phyloP scores from a whole-genome alignment of 192 early-diverging fungal species.

The Gamsiella multidivaricata region DNA sequence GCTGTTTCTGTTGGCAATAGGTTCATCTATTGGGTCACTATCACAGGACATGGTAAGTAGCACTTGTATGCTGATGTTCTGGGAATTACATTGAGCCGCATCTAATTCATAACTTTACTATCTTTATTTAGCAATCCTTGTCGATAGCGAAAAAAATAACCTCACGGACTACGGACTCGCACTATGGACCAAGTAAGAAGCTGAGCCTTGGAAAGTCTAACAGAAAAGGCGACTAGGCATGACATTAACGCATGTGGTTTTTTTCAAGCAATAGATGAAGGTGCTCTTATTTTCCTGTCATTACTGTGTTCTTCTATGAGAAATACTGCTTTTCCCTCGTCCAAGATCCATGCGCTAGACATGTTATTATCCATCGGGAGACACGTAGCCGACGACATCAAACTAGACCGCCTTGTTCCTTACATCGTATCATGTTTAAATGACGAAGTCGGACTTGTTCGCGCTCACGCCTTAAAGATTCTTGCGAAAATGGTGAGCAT shows the following conservation, averaged over 20 bases:
- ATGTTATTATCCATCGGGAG: conserved; percentile 74
- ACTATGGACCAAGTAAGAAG: conserved; percentile 38
- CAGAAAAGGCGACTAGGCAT: background rate
- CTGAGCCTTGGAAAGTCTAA: too few species aligned
- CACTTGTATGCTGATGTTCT: background rate
- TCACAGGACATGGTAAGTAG: conserved; percentile 12
- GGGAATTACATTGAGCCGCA: too few species aligned
- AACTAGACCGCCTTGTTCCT: conserved; percentile 82
- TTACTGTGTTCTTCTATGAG: conserved; percentile 76
- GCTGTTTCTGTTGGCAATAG: background rate
- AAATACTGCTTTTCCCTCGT: conserved; percentile 76
- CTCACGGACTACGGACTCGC: conserved; percentile 7
- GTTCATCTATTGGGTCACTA: background rate
- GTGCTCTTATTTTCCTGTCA: conserved; percentile 74
- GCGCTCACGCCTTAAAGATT: conserved; percentile 70
- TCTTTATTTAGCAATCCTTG: conserved; percentile 6
- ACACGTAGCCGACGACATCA: conserved; percentile 75
- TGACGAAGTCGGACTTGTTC: conserved; percentile 73
- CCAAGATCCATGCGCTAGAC: conserved; percentile 79
- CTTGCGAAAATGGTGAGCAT: conserved; percentile 75
- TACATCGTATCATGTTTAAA: conserved; percentile 74
- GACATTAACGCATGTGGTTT: background rate
- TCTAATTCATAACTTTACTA: background rate
- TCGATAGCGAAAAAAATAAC: conserved; percentile 17
- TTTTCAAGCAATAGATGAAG: conserved; percentile 59